Conservation (phyloP, 148 eudicot species). For the Salicornia ramosissima region DNA sequence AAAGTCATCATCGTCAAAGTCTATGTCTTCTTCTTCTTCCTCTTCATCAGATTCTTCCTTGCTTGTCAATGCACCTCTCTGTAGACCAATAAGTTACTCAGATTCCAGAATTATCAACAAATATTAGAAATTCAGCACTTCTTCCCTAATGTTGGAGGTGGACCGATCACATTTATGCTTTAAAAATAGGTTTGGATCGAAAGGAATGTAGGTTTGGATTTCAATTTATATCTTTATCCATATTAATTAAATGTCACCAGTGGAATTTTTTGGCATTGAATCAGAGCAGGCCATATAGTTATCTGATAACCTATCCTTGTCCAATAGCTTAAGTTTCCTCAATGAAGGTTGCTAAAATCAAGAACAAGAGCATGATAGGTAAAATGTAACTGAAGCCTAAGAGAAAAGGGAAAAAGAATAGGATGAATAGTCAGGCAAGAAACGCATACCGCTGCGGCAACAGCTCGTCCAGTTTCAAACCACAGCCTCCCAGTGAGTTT, state of each 20-base stretch:
- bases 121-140: background rate
- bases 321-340: background rate
- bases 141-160: background rate
- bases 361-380: background rate
- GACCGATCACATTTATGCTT: background rate
- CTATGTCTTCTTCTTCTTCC: conserved; percentile 68
- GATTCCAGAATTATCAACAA: background rate
- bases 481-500: conserved; percentile 84
- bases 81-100: conserved; percentile 19
- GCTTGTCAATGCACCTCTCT: conserved; percentile 46
- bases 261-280: background rate
- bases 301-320: background rate
- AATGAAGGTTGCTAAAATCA: background rate
- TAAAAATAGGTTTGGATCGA: background rate
- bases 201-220: background rate
- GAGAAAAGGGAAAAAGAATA: background rate
- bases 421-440: background rate
- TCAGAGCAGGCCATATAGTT: background rate
- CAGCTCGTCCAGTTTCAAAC: conserved; percentile 95
- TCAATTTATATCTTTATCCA: background rate
- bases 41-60: conserved; percentile 61
- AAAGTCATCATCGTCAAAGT: conserved; percentile 79
- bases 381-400: background rate
- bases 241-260: background rate
- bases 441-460: conserved; percentile 57